These are phyloP conservation scores for Cadophora gregata DNA, from an alignment of 2,329 filamentous ascomycete genomes.

Conservation along the genomic window DNA sequence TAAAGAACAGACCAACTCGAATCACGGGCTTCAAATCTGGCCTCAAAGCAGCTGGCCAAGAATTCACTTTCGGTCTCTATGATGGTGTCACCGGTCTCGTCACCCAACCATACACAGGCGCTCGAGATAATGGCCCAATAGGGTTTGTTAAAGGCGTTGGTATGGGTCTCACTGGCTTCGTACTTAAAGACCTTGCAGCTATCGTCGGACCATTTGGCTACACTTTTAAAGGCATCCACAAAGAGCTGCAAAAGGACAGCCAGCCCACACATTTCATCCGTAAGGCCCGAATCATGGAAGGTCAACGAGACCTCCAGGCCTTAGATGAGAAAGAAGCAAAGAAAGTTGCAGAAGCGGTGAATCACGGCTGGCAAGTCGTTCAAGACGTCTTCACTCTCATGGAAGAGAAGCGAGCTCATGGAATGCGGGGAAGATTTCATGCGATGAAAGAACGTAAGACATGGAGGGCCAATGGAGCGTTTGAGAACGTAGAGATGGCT, in stretches of 20 bases:
- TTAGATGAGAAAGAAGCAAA: conserved; percentile 46
- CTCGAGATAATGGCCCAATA: conserved; percentile 58
- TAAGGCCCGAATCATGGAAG: conserved; percentile 63
- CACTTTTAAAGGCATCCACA: conserved; percentile 67
- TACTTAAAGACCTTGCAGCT: conserved; percentile 69
- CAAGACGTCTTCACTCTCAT: conserved; percentile 49
- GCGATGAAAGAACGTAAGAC: conserved; percentile 49
- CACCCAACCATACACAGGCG: conserved; percentile 62
- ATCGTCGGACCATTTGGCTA: conserved; percentile 66
- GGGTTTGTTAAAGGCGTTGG: conserved; percentile 61
- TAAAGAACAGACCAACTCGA: conserved; percentile 55
- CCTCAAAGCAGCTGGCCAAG: conserved; percentile 63
- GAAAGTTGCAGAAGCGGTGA: conserved; percentile 44
- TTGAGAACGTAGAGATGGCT: conserved; percentile 57
- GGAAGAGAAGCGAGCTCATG: conserved; percentile 41
- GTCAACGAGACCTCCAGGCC: conserved; percentile 52
- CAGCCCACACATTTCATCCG: conserved; percentile 61
- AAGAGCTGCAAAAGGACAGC: conserved; percentile 60
- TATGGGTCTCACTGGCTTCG: conserved; percentile 67
- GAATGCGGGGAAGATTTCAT: conserved; percentile 43
- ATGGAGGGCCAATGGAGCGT: conserved; percentile 48
- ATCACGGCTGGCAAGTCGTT: conserved; percentile 52
- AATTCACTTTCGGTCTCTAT: conserved; percentile 68
- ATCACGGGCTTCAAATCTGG: conserved; percentile 71
- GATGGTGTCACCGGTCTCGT: conserved; percentile 70